Percentiles rank a stretch among this genome's conserved stretches.
Evolutionary conservation across 106 monocot genomes (phyloP).

Genomic region (Agapanthus africanus): DNA sequence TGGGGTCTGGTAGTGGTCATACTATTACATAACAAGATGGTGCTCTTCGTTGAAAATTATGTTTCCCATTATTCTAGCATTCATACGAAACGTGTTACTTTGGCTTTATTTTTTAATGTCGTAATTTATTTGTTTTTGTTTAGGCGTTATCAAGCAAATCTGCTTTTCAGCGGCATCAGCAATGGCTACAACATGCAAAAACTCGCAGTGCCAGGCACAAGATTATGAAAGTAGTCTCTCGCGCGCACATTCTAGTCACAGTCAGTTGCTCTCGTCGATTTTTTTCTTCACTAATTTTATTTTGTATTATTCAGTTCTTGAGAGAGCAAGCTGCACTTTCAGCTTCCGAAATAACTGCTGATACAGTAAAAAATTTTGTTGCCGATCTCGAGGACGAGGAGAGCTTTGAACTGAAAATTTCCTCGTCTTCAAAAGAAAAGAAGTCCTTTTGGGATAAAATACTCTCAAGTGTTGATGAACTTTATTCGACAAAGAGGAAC

Average conservation of each 20-base stretch:
- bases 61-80: not conserved
- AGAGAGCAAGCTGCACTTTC: conserved; percentile 85
- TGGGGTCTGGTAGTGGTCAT: not conserved
- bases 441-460: conserved; percentile 58
- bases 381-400: conserved; percentile 73
- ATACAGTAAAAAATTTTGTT: conserved; percentile 79
- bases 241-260: not conserved
- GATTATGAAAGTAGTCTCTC: conserved; percentile 78
- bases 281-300: not conserved
- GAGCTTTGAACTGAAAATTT: conserved; percentile 14
- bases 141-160: conserved; percentile 77
- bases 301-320: conserved; percentile 51
- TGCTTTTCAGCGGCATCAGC: conserved; percentile 79
- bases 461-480: conserved; percentile 25
- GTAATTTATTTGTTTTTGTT: not conserved
- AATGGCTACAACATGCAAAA: conserved; percentile 91
- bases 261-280: not conserved
- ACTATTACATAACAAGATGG: not conserved
- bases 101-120: not conserved
- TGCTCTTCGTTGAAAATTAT: not conserved
- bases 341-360: conserved; percentile 85
- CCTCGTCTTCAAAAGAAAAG: conserved; percentile 20
- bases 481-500: conserved; percentile 18
- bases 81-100: not conserved
- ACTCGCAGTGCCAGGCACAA: conserved; percentile 96